These are phyloP conservation scores for Geotrichum aggregatum DNA, from an alignment of 1,139 yeast species.

Conservation along the genomic window DNA sequence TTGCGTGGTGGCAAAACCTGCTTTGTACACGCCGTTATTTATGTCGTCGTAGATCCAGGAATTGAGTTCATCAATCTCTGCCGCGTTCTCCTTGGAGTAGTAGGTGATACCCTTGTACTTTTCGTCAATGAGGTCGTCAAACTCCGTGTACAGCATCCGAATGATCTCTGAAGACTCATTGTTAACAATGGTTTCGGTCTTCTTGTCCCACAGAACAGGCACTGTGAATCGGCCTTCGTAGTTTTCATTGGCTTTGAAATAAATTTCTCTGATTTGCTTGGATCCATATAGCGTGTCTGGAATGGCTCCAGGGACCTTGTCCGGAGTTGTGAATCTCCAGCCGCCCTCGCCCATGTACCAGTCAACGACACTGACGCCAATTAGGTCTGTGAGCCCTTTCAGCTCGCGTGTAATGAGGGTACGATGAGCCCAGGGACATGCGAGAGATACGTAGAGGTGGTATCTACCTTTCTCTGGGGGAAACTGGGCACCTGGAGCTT, in stretches of 20 bases:
- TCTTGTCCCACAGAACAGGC: constrained; percentile 88
- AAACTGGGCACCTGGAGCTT: constrained; percentile 56
- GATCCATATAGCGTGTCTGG: constrained; percentile 62
- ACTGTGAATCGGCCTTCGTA: constrained; percentile 83
- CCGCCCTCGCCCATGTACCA: constrained; percentile 81
- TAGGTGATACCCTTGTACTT: constrained; percentile 51
- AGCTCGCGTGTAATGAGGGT: constrained; percentile 67
- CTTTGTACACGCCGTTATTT: constrained; percentile 89
- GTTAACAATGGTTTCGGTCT: constrained; percentile 74
- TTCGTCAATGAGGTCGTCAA: constrained; percentile 49
- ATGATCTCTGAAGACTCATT: constrained; percentile 88
- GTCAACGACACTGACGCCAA: constrained; percentile 67
- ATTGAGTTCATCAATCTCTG: constrained; percentile 69
- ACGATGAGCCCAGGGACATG: constrained; percentile 97
- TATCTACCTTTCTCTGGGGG: constrained; percentile 75
- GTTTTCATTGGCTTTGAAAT: constrained; percentile 70
- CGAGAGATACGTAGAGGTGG: constrained; percentile 79
- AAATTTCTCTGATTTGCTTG: constrained; percentile 61
- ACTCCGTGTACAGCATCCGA: constrained; percentile 72
- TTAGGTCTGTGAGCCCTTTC: constrained; percentile 62
- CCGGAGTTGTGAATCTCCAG: constrained; percentile 69
- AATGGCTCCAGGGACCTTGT: constrained; percentile 53
- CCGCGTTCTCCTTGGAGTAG: constrained; percentile 54
- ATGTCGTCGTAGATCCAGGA: constrained; percentile 80
- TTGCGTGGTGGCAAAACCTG: constrained; percentile 84